Evolutionary conservation across 345 rosid species (phyloP).

Genomic region (Raphanus sativus): DNA sequence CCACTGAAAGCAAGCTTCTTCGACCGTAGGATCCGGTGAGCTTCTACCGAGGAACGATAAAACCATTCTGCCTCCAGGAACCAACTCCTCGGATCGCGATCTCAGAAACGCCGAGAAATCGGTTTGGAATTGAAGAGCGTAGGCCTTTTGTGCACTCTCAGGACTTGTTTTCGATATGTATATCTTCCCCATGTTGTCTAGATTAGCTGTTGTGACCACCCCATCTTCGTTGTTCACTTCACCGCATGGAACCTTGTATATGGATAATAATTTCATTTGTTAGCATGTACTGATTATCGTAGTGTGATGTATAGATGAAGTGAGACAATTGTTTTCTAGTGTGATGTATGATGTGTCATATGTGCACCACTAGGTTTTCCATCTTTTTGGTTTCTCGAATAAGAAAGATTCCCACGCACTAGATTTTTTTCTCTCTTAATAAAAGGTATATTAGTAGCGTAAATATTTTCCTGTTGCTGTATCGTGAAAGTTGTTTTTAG

Average conservation of each 20-base stretch:
- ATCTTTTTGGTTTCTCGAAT: slow-evolving; percentile 28
- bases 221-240: slow-evolving; percentile 30
- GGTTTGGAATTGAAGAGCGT: slow-evolving; percentile 54
- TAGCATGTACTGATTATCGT: not conserved
- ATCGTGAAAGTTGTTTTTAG: not conserved
- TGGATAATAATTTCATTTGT: slow-evolving; percentile 16
- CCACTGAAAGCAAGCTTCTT: slow-evolving; percentile 58
- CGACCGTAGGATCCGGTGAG: slow-evolving; percentile 51
- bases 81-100: slow-evolving; percentile 59
- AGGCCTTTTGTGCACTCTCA: slow-evolving; percentile 48
- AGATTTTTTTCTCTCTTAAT: not conserved
- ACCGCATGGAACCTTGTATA: slow-evolving; percentile 55
- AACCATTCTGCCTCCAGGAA: slow-evolving; percentile 71
- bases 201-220: not conserved
- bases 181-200: slow-evolving; percentile 61
- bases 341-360: not conserved
- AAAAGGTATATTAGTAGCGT: slow-evolving; percentile 31
- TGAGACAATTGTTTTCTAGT: not conserved
- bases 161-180: slow-evolving; percentile 74
- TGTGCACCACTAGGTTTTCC: slow-evolving; percentile 27
- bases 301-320: slow-evolving; percentile 10
- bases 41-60: slow-evolving; percentile 64
- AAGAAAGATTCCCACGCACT: slow-evolving; percentile 37
- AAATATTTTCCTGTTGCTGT: not conserved
- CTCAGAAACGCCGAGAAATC: slow-evolving; percentile 58